Percentiles rank a stretch among this genome's conserved stretches.
Conservation (phyloP, 2,329 filamentous ascomycete species). For the Monilinia fructicola region DNA sequence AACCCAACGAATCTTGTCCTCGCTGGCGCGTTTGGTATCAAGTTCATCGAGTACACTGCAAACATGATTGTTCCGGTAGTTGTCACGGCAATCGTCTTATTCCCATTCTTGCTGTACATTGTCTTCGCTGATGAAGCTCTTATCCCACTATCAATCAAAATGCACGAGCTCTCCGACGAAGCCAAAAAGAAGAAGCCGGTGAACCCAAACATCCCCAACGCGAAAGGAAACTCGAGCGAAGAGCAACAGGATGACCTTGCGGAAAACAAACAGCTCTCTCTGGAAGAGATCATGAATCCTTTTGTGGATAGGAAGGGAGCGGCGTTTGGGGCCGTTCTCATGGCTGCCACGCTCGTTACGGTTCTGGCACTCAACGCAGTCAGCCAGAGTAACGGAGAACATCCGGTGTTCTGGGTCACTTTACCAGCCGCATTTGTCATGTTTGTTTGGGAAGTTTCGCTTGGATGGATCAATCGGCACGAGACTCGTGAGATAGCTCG, state of each 20-base stretch:
- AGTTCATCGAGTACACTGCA: constrained; percentile 71
- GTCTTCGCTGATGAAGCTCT: constrained; percentile 64
- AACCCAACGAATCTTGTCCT: constrained; percentile 77
- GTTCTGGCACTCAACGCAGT: constrained; percentile 66
- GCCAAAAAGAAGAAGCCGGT: constrained; percentile 56
- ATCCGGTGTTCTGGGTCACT: constrained; percentile 67
- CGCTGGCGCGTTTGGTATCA: constrained; percentile 69
- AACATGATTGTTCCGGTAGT: constrained; percentile 74
- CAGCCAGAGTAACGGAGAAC: constrained; percentile 49
- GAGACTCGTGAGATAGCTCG: constrained; percentile 63
- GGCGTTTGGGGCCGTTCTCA: constrained; percentile 61
- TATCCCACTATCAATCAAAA: constrained; percentile 64
- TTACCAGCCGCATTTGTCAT: constrained; percentile 67
- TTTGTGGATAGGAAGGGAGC: constrained; percentile 68
- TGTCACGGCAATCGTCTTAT: constrained; percentile 65
- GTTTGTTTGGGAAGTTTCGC: constrained; percentile 65
- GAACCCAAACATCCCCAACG: constrained; percentile 71
- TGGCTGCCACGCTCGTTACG: constrained; percentile 65
- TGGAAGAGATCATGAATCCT: constrained; percentile 75
- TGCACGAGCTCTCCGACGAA: constrained; percentile 65
- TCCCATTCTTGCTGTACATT: constrained; percentile 68
- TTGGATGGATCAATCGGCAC: constrained; percentile 62
- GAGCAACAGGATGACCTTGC: constrained; percentile 48
- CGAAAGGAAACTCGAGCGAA: constrained; percentile 55
- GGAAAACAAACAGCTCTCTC: constrained; percentile 56